These are phyloP conservation scores for Solidago caesia DNA, from an alignment of 129 eudicot genomes.

Conservation along the genomic window DNA sequence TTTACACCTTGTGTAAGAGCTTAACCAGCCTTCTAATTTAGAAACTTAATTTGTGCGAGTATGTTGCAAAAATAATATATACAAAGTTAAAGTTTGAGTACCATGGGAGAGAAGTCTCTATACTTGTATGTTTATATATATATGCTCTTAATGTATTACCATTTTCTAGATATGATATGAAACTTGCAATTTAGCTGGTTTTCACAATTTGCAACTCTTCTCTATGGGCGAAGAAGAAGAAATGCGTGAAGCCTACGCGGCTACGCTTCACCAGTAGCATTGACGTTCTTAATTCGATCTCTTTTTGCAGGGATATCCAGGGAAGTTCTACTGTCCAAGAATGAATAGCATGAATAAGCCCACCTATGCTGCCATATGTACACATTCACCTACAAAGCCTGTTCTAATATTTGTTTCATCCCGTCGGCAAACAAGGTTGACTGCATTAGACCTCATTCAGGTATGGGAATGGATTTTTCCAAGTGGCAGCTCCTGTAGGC, in stretches of 20 bases:
- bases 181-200: no score
- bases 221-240: background rate
- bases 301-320: constrained; percentile 90
- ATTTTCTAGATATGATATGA: no score
- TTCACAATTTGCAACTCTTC: no score
- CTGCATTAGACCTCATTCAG: constrained; percentile 98
- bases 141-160: no score
- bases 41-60: no score
- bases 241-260: background rate
- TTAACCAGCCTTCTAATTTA: no score
- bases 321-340: constrained; percentile 97
- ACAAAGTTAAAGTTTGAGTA: no score
- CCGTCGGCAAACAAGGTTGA: constrained; percentile 96
- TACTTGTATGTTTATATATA: no score
- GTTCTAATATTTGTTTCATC: constrained; percentile 96
- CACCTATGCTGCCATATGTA: constrained; percentile 93
- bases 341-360: constrained; percentile 99
- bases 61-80: no score
- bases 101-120: no score
- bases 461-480: constrained; percentile 33
- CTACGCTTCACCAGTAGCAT: background rate
- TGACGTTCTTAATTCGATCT: background rate
- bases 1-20: no score
- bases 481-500: constrained; percentile 11
- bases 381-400: constrained; percentile 97